Evolutionary conservation across 1,284 basidiomycete species (phyloP), one percentile per base, ranked within the genome.

Genomic region (Exobasidium cylindrosporum): DNA sequence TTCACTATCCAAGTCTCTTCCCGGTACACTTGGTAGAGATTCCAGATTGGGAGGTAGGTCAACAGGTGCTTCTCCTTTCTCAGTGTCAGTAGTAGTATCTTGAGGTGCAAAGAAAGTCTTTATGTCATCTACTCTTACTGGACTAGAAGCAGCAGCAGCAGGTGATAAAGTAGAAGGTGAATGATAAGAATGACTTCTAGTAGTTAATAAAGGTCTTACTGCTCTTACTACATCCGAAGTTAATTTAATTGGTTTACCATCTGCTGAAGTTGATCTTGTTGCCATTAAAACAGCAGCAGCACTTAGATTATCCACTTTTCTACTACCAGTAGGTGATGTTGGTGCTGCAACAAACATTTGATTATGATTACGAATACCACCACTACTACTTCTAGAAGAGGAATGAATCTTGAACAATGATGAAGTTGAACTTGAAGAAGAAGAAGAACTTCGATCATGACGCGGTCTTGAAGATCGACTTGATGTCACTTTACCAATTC

Each of bases 1-100:
- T 44, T 74, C 73, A n/a, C 68, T 68, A 11, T 71, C 70, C 17
- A 76, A 61, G 40, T 76, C 73, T 17, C 72, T 59, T 21, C 73
- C 73, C n/a, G n/a, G n/a, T n/a, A n/a, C n/a, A n/a, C n/a, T n/a
- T n/a, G n/a, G n/a, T n/a, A n/a, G n/a, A n/a, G n/a, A n/a, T n/a
- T n/a, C n/a, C n/a, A n/a, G n/a, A n/a, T n/a, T n/a, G n/a, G n/a
- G n/a, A n/a, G n/a, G n/a, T n/a, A n/a, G n/a, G n/a, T n/a, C n/a
- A n/a, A n/a, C n/a, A n/a, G n/a, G n/a, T 40, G 74, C 52, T 2
- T 72, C 73, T 1, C 68, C 73, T 52, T 76, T 71, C 56, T 72
- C 72, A 31, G 72, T 64, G 43, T 63, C 67, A 10, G 66, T 68
- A 0, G 17, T 10, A 10, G 35, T 7, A 69, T 54, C n/a, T 72